Conservation (phyloP, 495 filamentous ascomycete genomes). For the Penicillium arizonense region DNA sequence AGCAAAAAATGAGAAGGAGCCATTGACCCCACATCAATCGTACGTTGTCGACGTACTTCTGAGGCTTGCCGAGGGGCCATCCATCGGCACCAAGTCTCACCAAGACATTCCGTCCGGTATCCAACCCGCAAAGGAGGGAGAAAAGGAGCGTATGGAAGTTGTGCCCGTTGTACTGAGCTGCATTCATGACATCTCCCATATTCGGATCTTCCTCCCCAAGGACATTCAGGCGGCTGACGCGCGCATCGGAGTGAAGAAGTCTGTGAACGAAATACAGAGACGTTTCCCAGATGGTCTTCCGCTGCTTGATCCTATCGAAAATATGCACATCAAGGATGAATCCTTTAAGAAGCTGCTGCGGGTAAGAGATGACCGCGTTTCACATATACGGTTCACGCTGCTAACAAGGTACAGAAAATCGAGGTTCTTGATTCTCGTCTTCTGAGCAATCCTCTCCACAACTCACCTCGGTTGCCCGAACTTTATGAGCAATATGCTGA, state of each 20-base stretch:
- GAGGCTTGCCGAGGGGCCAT: slow-evolving; percentile 59
- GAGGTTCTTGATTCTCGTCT: slow-evolving; percentile 92
- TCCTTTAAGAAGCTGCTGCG: slow-evolving; percentile 88
- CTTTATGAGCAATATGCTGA: slow-evolving; percentile 80
- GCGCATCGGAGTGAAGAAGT: slow-evolving; percentile 62
- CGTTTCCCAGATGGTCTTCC: slow-evolving; percentile 94
- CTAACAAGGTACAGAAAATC: slow-evolving; percentile 64
- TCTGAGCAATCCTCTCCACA: slow-evolving; percentile 84
- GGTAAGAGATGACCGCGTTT: slow-evolving; percentile 36
- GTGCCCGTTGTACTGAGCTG: slow-evolving; percentile 85
- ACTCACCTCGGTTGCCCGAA: slow-evolving; percentile 75
- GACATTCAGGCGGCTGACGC: slow-evolving; percentile 63
- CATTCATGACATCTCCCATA: slow-evolving; percentile 71
- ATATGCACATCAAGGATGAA: slow-evolving; percentile 90
- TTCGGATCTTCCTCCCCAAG: slow-evolving; percentile 76
- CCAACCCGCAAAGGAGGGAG: slow-evolving; percentile 60
- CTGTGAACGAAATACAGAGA: slow-evolving; percentile 69
- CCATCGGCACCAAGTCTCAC: slow-evolving; percentile 55
- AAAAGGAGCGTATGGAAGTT: slow-evolving; percentile 73
- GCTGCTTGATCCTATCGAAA: slow-evolving; percentile 85
- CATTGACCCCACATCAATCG: slow-evolving; percentile 66
- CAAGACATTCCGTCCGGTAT: slow-evolving; percentile 64
- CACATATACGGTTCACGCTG: not conserved
- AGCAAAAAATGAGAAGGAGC: slow-evolving; percentile 59
- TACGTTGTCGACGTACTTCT: slow-evolving; percentile 82